These are phyloP conservation scores for Coemansia sp. DNA, from an alignment of 192 early-diverging fungal genomes.

Conservation along the genomic window DNA sequence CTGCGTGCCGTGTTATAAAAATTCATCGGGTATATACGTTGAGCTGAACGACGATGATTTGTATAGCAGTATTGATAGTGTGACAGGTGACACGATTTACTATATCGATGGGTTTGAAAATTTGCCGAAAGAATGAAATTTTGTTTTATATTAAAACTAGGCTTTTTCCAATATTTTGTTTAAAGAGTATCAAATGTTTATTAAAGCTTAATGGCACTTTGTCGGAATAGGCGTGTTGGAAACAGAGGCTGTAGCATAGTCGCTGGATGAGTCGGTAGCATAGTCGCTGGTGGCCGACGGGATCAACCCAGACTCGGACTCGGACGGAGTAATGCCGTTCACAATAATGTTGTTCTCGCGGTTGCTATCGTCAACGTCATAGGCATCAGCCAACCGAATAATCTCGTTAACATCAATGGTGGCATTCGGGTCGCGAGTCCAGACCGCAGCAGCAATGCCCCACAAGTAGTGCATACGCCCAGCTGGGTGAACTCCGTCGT, in stretches of 20 bases:
- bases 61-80: too few relatives aligned
- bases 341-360: constrained; percentile 39
- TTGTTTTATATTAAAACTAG: too few relatives aligned
- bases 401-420: constrained; percentile 20
- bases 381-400: constrained; percentile 16
- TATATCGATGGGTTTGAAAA: too few relatives aligned
- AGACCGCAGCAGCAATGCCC: constrained; percentile 37
- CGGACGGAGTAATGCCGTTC: constrained; percentile 7
- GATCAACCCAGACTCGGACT: background rate
- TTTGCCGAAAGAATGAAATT: too few relatives aligned
- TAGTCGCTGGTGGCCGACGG: background rate
- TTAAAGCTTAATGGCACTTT: background rate
- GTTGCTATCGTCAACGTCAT: constrained; percentile 33
- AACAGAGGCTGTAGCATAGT: background rate
- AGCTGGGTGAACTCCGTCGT: constrained; percentile 43
- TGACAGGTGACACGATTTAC: too few relatives aligned
- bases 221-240: background rate
- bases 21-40: too few relatives aligned
- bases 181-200: background rate
- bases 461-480: constrained; percentile 52
- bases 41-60: too few relatives aligned
- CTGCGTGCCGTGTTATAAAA: too few relatives aligned
- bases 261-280: background rate
- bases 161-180: too few relatives aligned
- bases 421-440: constrained; percentile 29